Conservation (phyloP, 768 basidiomycete species). For the Naganishia vaughanmartiniae region DNA sequence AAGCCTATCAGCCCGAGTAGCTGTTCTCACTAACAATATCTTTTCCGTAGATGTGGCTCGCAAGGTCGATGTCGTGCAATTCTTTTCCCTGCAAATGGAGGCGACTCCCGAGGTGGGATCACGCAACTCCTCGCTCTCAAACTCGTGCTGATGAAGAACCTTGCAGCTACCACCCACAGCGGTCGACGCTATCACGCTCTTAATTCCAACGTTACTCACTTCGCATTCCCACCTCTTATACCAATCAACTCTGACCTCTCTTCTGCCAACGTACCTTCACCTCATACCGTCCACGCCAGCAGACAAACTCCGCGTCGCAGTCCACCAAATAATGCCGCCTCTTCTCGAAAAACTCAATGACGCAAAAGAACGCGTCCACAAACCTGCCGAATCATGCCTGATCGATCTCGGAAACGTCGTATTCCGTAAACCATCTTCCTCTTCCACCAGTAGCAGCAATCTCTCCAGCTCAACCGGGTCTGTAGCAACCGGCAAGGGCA, state of each 20-base stretch:
- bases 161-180: constrained; percentile 41
- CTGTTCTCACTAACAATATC: neutral
- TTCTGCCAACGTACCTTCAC: constrained; percentile 44
- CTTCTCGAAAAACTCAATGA: constrained; percentile 48
- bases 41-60: constrained; percentile 7
- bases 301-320: constrained; percentile 38
- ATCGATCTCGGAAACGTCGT: constrained; percentile 36
- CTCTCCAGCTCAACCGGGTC: neutral
- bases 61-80: constrained; percentile 48
- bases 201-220: constrained; percentile 36
- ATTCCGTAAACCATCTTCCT: neutral
- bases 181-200: constrained; percentile 41
- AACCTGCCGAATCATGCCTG: constrained; percentile 36
- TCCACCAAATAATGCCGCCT: constrained; percentile 39
- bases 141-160: neutral
- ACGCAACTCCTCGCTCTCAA: neutral
- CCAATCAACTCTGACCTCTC: constrained; percentile 36
- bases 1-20: too few species aligned
- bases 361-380: constrained; percentile 45
- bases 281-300: constrained; percentile 33
- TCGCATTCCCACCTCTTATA: constrained; percentile 37
- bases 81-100: constrained; percentile 45
- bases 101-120: constrained; percentile 37
- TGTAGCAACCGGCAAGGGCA: constrained; percentile 37
- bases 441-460: neutral